A percentile compares a stretch with the other conserved stretches of the same genome.
Evolutionary conservation across 2,329 filamentous ascomycete species (phyloP).

Genomic region (Cladorrhinum sp.): DNA sequence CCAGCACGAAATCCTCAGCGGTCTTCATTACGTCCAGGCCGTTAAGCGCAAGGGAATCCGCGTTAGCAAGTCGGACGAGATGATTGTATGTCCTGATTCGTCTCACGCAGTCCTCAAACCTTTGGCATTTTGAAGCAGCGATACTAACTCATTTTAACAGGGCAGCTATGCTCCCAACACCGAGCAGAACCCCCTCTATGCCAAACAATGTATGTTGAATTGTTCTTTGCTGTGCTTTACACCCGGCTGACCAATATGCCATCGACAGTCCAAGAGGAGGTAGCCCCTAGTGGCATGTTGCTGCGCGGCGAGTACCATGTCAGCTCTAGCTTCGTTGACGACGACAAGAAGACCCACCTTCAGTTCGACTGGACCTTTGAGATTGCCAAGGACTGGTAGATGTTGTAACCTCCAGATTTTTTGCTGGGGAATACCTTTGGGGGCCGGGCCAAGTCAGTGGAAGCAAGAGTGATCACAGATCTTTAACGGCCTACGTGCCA

Average conservation of each 20-base stretch:
- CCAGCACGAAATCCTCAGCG: slow-evolving; percentile 92
- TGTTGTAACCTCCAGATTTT: background rate
- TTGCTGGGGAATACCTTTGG: background rate
- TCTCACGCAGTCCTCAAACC: background rate
- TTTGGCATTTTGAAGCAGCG: background rate
- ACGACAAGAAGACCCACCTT: slow-evolving; percentile 87
- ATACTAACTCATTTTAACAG: slow-evolving; percentile 42
- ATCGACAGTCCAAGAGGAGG: slow-evolving; percentile 57
- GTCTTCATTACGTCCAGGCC: slow-evolving; percentile 91
- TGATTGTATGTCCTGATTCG: slow-evolving; percentile 70
- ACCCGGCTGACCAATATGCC: background rate
- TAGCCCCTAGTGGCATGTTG: slow-evolving; percentile 88
- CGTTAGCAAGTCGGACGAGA: slow-evolving; percentile 86
- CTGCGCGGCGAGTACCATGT: slow-evolving; percentile 88
- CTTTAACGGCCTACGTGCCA: background rate
- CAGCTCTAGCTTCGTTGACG: slow-evolving; percentile 86
- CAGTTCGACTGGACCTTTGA: slow-evolving; percentile 96
- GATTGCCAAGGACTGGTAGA: slow-evolving; percentile 92
- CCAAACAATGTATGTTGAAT: slow-evolving; percentile 77
- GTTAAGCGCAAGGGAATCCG: slow-evolving; percentile 81
- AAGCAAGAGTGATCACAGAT: background rate
- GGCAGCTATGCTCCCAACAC: slow-evolving; percentile 94
- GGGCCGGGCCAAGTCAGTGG: background rate
- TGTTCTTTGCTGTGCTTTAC: background rate
- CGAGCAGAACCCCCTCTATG: slow-evolving; percentile 77